Conservation (phyloP, 2,329 filamentous ascomycete genomes). For the Fusarium burgessii region DNA sequence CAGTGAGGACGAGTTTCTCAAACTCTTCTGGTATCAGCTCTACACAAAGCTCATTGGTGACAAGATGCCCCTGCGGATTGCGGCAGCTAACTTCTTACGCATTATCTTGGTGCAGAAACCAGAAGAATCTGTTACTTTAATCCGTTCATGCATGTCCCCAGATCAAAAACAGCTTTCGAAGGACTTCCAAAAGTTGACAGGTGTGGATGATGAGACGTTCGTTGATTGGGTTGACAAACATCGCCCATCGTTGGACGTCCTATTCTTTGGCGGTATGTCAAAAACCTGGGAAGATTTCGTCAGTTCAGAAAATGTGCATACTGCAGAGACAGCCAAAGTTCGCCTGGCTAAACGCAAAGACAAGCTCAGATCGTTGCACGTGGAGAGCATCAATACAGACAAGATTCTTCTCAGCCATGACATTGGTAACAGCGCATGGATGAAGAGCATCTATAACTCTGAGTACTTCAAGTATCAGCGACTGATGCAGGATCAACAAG, state of each 20-base stretch:
- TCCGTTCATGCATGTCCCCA: slow-evolving; percentile 76
- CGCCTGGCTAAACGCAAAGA: slow-evolving; percentile 83
- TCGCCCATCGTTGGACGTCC: slow-evolving; percentile 78
- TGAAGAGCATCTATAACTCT: slow-evolving; percentile 92
- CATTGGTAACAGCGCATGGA: slow-evolving; percentile 88
- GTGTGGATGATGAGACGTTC: slow-evolving; percentile 90
- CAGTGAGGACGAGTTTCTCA: slow-evolving; percentile 83
- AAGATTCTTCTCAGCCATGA: slow-evolving; percentile 85
- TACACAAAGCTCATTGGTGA: slow-evolving; percentile 87
- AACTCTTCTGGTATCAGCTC: slow-evolving; percentile 90
- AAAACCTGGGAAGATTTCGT: slow-evolving; percentile 92
- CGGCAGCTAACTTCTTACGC: slow-evolving; percentile 88
- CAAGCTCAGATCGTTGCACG: slow-evolving; percentile 82
- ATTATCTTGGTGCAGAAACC: slow-evolving; percentile 95
- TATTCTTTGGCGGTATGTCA: slow-evolving; percentile 86
- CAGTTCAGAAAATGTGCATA: slow-evolving; percentile 81
- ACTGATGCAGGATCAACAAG: slow-evolving; percentile 90
- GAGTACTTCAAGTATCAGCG: slow-evolving; percentile 94
- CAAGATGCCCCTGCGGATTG: slow-evolving; percentile 73
- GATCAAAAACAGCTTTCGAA: slow-evolving; percentile 78
- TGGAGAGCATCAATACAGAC: slow-evolving; percentile 75
- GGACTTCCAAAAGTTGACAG: slow-evolving; percentile 86
- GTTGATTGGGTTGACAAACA: slow-evolving; percentile 89
- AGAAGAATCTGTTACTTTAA: slow-evolving; percentile 78
- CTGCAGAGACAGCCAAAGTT: slow-evolving; percentile 77